These are phyloP conservation scores for Vachellia collinsii DNA, from an alignment of 306 rosid genomes.

Conservation along the genomic window DNA sequence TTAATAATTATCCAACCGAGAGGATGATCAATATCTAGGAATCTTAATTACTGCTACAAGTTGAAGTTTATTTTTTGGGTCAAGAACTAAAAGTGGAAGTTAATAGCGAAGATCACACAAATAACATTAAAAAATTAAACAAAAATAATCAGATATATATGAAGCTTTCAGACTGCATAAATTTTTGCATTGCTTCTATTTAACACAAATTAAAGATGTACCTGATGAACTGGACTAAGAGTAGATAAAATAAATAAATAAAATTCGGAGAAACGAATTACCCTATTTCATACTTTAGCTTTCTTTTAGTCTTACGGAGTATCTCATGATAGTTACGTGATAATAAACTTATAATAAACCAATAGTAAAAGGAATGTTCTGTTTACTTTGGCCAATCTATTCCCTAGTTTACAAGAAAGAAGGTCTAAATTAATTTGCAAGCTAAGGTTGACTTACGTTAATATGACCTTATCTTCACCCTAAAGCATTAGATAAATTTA, in stretches of 20 bases:
- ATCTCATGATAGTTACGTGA: background rate
- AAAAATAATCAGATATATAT: background rate
- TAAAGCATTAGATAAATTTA: constrained; percentile 10
- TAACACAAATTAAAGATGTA: background rate
- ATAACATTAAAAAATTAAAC: background rate
- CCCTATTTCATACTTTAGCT: background rate
- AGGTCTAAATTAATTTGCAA: constrained; percentile 19
- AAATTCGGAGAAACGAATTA: background rate
- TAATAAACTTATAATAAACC: background rate
- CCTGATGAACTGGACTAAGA: background rate
- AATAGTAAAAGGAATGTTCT: constrained; percentile 14
- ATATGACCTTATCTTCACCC: constrained; percentile 11
- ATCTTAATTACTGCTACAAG: background rate
- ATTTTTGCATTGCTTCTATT: background rate
- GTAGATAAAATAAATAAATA: background rate
- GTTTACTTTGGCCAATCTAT: constrained; percentile 16
- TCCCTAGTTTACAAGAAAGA: constrained; percentile 3
- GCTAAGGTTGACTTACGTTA: constrained; percentile 26
- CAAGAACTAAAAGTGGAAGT: background rate
- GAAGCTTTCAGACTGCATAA: background rate
- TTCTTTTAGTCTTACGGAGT: background rate
- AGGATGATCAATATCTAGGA: background rate
- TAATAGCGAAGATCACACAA: background rate
- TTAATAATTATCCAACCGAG: background rate
- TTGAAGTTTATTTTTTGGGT: background rate